Percentiles rank a stretch among this genome's conserved stretches.
phyloP scores from a whole-genome alignment of 2,329 filamentous ascomycete species.

The Polytolypa hystricis region DNA sequence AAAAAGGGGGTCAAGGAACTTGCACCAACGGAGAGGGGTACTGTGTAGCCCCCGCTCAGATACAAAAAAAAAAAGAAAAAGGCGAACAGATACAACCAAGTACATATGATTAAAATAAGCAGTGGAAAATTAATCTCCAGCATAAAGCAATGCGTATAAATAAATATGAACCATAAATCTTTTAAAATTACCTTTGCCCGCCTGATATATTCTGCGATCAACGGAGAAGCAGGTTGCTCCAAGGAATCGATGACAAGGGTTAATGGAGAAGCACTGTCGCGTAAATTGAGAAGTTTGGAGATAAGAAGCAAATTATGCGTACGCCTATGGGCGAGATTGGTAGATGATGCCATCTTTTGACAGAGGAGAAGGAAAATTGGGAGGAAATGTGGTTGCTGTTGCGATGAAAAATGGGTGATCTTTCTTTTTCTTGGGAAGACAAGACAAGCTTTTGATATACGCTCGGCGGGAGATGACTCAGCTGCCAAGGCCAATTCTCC shows the following conservation, averaged over 20 bases:
- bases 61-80: too few species aligned
- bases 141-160: background rate
- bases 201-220: slow-evolving; percentile 62
- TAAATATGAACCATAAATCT: background rate
- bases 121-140: too few species aligned
- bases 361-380: slow-evolving; percentile 2
- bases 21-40: too few species aligned
- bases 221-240: slow-evolving; percentile 63
- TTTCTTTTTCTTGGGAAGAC: too few species aligned
- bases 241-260: slow-evolving; percentile 76
- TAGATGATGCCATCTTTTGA: slow-evolving; percentile 23
- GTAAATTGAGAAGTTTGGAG: slow-evolving; percentile 66
- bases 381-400: too few species aligned
- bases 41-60: too few species aligned
- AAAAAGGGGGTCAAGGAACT: background rate
- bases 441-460: too few species aligned
- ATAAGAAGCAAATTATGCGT: slow-evolving; percentile 78
- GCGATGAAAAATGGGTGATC: too few species aligned
- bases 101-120: too few species aligned
- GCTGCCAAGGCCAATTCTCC: too few species aligned
- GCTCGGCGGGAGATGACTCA: too few species aligned
- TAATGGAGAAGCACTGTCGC: slow-evolving; percentile 72
- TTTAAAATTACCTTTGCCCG: slow-evolving; percentile 56
- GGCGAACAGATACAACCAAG: too few species aligned
- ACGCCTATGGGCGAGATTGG: slow-evolving; percentile 49